These are phyloP conservation scores for Pythium dissotocum DNA, from an alignment of 352 stramenopile genomes.

Conservation along the genomic window DNA sequence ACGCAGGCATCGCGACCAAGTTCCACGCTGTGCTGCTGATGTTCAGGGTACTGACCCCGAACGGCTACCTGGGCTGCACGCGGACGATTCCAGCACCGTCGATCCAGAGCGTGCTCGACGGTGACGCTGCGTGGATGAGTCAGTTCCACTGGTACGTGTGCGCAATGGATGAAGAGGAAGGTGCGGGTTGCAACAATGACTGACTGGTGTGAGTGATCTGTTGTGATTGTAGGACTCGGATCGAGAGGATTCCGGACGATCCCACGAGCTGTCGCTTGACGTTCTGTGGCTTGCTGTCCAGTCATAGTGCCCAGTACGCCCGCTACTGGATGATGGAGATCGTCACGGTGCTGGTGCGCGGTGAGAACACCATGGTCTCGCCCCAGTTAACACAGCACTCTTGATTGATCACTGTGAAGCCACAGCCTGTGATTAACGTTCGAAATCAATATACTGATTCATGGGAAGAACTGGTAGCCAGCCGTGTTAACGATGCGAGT, in stretches of 20 bases:
- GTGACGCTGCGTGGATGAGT: constrained; percentile 16
- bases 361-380: constrained; percentile 15
- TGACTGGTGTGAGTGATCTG: not conserved
- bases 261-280: constrained; percentile 12
- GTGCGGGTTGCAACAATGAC: not conserved
- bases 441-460: constrained; percentile 6
- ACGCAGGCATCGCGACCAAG: constrained; percentile 7
- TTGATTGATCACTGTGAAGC: no score
- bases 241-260: constrained; percentile 8
- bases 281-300: constrained; percentile 17
- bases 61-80: constrained; percentile 14
- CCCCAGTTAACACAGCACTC: not conserved
- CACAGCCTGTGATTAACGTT: not conserved
- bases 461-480: not conserved
- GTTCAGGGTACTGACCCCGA: constrained; percentile 11
- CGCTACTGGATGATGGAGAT: constrained; percentile 21
- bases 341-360: constrained; percentile 15
- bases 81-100: constrained; percentile 7
- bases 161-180: no score
- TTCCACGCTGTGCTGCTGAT: constrained; percentile 22
- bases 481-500: not conserved
- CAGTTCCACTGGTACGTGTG: constrained; percentile 21
- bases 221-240: constrained; percentile 14
- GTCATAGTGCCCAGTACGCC: constrained; percentile 1
- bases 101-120: constrained; percentile 9